Percentiles rank a stretch among this genome's conserved stretches.
Conservation (phyloP, 768 basidiomycete species). For the Tricholoma sp. region DNA sequence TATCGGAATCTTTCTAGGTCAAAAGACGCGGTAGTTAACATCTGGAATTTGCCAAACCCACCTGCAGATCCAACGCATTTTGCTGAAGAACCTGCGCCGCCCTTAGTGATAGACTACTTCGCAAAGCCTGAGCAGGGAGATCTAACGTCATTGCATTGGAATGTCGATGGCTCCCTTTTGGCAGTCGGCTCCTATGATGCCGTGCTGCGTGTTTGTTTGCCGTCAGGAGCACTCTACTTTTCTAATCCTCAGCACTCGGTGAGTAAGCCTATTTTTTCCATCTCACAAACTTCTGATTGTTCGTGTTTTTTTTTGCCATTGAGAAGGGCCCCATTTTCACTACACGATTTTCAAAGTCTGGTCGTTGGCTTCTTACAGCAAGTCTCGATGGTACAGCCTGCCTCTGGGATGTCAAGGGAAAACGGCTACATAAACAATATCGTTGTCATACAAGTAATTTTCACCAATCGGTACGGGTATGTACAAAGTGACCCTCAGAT, state of each 20-base stretch:
- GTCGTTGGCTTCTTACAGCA: slow-evolving; percentile 68
- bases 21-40: slow-evolving; percentile 67
- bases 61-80: slow-evolving; percentile 26
- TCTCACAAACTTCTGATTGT: slow-evolving; percentile 15
- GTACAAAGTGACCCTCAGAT: background rate
- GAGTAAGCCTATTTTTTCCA: slow-evolving; percentile 18
- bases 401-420: slow-evolving; percentile 70
- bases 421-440: slow-evolving; percentile 58
- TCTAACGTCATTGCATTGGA: slow-evolving; percentile 77
- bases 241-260: slow-evolving; percentile 63
- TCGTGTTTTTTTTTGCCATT: slow-evolving; percentile 24
- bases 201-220: slow-evolving; percentile 61
- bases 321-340: slow-evolving; percentile 79
- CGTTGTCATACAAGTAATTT: slow-evolving; percentile 56
- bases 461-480: slow-evolving; percentile 6
- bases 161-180: slow-evolving; percentile 61
- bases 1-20: slow-evolving; percentile 39
- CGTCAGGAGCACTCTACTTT: slow-evolving; percentile 58
- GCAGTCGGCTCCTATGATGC: slow-evolving; percentile 79
- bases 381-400: slow-evolving; percentile 76
- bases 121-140: slow-evolving; percentile 48
- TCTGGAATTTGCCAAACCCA: slow-evolving; percentile 61
- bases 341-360: slow-evolving; percentile 67
- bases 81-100: slow-evolving; percentile 26
- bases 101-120: slow-evolving; percentile 46